Evolutionary conservation across 306 rosid genomes (phyloP), one percentile per base, ranked within the genome.

Genomic region (Fragaria nilgerrensis): DNA sequence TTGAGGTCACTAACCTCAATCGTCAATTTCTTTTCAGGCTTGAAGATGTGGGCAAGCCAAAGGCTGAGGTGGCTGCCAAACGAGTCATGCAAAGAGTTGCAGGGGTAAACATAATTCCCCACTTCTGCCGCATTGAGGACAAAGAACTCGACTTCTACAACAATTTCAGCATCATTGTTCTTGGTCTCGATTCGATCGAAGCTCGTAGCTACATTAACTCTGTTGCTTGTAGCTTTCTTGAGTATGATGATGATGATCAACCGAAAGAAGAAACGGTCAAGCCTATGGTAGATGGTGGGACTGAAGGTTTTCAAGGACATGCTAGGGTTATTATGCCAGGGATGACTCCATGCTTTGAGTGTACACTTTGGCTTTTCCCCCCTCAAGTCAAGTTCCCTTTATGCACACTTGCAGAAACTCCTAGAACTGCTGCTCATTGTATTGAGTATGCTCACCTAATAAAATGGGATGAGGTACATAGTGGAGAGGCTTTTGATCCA

Each of bases 321-420:
- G 97, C 99, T 10, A 92, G 99, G 90, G 92, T 90, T 80, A 95
- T 95, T 77, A 48, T 89, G 84, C 97, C 97, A 2, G 99, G 99
- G 85, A 75, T 85, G 52, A 90, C 97, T 1, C 99, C 99, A 1
- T 95, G 99, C 85, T 95, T 95, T 80, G 97, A 90, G 90, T 95
- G 99, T 82, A 95, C 99, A 74, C 91, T 95, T 72, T 92, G 99
- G 97, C 97, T 95, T 82, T 95, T 95, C 65, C 98, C 98, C 20
- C 98, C 98, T 82, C 99, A 95, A 90, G 97, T 95, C 78, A 96
- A 96, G 89, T 96, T 92, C 81, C 99, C 97, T 66, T 68, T 96
- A 75, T 96, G 99, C 82, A 92, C 99, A 68, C 90, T 96, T 68
- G 98, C 99, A 43, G 98, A 96, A 88, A 96, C 99, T 73, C 99